Evolutionary conservation across 2,329 filamentous ascomycete genomes (phyloP).

Genomic region (Monilinia fructicola): DNA sequence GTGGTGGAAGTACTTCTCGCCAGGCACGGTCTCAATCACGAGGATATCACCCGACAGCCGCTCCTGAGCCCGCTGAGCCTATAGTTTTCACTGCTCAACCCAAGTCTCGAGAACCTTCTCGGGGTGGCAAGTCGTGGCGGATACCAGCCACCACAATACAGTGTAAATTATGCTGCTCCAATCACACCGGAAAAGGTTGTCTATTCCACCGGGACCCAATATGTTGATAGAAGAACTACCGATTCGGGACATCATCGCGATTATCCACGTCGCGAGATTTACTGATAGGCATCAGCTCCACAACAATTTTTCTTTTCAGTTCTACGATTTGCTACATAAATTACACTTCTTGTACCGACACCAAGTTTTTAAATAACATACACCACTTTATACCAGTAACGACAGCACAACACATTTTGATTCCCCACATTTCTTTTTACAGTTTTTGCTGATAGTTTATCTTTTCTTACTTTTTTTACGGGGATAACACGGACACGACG

Average conservation of each 20-base stretch:
- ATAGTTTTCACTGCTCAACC: slow-evolving; percentile 28
- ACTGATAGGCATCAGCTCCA: neutral
- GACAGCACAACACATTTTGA: slow-evolving; percentile 21
- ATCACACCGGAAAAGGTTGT: slow-evolving; percentile 6
- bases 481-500: slow-evolving; percentile 17
- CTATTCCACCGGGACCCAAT: neutral
- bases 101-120: slow-evolving; percentile 29
- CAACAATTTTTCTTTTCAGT: neutral
- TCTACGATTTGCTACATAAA: slow-evolving; percentile 20
- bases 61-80: slow-evolving; percentile 27
- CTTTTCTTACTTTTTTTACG: slow-evolving; percentile 10
- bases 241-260: slow-evolving; percentile 18
- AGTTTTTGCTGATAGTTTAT: neutral
- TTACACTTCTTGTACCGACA: slow-evolving; percentile 23
- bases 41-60: slow-evolving; percentile 26
- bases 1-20: slow-evolving; percentile 19
- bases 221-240: slow-evolving; percentile 14
- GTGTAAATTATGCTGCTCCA: slow-evolving; percentile 10
- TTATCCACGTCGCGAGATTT: slow-evolving; percentile 10
- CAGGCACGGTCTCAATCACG: slow-evolving; percentile 27
- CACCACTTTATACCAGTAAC: slow-evolving; percentile 22
- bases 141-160: slow-evolving; percentile 10
- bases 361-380: slow-evolving; percentile 18
- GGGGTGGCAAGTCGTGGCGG: slow-evolving; percentile 18
- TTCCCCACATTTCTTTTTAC: slow-evolving; percentile 21